Base-by-base conservation (phyloP, 306 rosid genomes). In the Acacia confusa region DNA sequence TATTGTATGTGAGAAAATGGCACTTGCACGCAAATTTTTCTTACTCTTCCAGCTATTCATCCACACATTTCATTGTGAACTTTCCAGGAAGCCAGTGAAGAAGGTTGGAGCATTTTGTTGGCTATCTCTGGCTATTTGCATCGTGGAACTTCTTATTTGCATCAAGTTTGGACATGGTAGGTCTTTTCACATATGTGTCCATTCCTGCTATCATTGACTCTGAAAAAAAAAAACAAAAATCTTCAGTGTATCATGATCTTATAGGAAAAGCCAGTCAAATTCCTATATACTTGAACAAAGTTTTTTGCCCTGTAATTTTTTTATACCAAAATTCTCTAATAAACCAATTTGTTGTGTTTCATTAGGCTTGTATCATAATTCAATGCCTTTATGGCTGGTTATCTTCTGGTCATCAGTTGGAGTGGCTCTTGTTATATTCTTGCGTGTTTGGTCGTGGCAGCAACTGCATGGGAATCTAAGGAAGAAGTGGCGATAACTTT, bases 91-190 rank as follows among this genome's bases (percentile, higher is more conserved):
- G 77, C 93, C 97, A 1, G 97, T 88, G 86, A 96, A 96, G 81
- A 96, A 96, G 87, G 99, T 96, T 61, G 99, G 99, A 55, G 92
- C 99, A 38, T 92, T 93, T 86, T 96, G 99, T 90, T 96, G 99
- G 99, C 97, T 96, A 72, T 96, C 99, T 22, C 87, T 93, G 24
- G 99, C 99, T 17, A 96, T 96, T 78, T 96, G 99, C 88, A 93
- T 96, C 13, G 89, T 96, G 2, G 99, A 96, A 83, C 98, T 96
- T 88, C 92, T 96, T 73, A 96, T 96, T 77, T 93, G 99, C 91
- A 93, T 96, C 72, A 96, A 96, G 83, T 96, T 96, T 83, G 98
- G 98, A 81, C 89, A 92, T 47, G 98, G 99, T 96, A 84, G 14
- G 85, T 76, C 69, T 73, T 55, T 78, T 70, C 10, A 57, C 27